phyloP scores from a whole-genome alignment of 345 rosid species.

The Dipteronia dyeriana region DNA sequence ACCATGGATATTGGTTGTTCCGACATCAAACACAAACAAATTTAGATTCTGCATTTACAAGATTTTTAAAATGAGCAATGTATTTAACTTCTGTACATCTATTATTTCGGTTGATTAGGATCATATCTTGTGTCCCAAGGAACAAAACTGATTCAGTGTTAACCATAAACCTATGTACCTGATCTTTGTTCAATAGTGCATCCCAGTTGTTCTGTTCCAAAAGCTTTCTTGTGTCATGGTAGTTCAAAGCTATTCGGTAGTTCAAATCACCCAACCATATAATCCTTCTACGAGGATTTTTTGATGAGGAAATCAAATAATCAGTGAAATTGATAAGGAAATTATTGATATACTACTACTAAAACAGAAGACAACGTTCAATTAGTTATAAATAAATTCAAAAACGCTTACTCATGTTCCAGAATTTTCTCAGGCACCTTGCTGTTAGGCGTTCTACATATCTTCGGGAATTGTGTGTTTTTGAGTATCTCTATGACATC shows the following conservation, averaged over 20 bases:
- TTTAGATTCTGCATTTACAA: neutral
- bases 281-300: slow-evolving; percentile 52
- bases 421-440: slow-evolving; percentile 69
- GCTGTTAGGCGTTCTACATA: slow-evolving; percentile 52
- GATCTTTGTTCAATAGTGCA: slow-evolving; percentile 76
- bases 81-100: neutral
- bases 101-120: neutral
- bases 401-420: slow-evolving; percentile 69
- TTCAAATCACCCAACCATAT: slow-evolving; percentile 96
- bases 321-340: neutral
- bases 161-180: slow-evolving; percentile 43
- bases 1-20: neutral
- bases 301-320: slow-evolving; percentile 5
- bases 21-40: neutral
- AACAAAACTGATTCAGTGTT: neutral
- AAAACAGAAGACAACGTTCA: neutral
- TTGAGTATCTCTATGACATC: slow-evolving; percentile 81
- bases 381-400: neutral
- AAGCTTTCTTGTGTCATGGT: slow-evolving; percentile 68
- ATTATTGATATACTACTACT: neutral
- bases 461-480: slow-evolving; percentile 78
- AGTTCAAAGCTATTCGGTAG: slow-evolving; percentile 86
- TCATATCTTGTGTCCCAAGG: neutral
- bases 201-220: slow-evolving; percentile 63
- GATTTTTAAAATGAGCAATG: no score